Evolutionary conservation across 1,139 yeast genomes (phyloP).

Genomic region (Sugiyamaella pinicola): DNA sequence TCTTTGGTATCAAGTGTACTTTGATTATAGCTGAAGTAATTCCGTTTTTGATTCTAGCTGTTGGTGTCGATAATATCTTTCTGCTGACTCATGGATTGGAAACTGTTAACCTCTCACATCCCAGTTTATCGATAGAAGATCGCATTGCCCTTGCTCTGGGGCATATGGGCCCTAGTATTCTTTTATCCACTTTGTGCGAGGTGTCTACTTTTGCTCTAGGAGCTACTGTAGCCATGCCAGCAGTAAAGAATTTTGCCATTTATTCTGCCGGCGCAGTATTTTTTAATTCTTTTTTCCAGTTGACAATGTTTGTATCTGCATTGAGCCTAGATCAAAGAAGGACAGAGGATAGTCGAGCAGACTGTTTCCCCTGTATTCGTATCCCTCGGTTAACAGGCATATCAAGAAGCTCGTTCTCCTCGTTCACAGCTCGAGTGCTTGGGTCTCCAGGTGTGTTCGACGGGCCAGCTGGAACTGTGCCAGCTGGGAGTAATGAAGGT

Average conservation of each 20-base stretch:
- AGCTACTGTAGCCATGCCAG: slow-evolving; percentile 87
- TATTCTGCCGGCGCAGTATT: slow-evolving; percentile 87
- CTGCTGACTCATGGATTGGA: slow-evolving; percentile 78
- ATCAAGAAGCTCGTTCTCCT: slow-evolving; percentile 31
- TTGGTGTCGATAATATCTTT: slow-evolving; percentile 93
- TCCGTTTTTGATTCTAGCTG: slow-evolving; percentile 90
- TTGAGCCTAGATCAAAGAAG: slow-evolving; percentile 69
- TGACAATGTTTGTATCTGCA: slow-evolving; percentile 78
- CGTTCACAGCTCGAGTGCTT: slow-evolving; percentile 30
- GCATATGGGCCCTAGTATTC: slow-evolving; percentile 83
- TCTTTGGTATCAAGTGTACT: slow-evolving; percentile 78
- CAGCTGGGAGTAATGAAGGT: background rate
- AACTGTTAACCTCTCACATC: slow-evolving; percentile 51
- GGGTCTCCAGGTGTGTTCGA: slow-evolving; percentile 22
- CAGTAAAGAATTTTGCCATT: slow-evolving; percentile 87
- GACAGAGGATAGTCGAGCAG: slow-evolving; percentile 59
- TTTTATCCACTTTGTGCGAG: slow-evolving; percentile 76
- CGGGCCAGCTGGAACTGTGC: slow-evolving; percentile 20
- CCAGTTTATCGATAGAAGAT: slow-evolving; percentile 51
- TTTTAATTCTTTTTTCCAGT: slow-evolving; percentile 73
- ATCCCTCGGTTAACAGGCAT: slow-evolving; percentile 19
- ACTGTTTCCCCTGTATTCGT: slow-evolving; percentile 48
- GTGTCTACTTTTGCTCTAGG: slow-evolving; percentile 78
- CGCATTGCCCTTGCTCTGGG: slow-evolving; percentile 67
- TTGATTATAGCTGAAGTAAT: slow-evolving; percentile 94